Evolutionary conservation across 1,284 basidiomycete species (phyloP).

Genomic region (Thecaphora thlaspeos): DNA sequence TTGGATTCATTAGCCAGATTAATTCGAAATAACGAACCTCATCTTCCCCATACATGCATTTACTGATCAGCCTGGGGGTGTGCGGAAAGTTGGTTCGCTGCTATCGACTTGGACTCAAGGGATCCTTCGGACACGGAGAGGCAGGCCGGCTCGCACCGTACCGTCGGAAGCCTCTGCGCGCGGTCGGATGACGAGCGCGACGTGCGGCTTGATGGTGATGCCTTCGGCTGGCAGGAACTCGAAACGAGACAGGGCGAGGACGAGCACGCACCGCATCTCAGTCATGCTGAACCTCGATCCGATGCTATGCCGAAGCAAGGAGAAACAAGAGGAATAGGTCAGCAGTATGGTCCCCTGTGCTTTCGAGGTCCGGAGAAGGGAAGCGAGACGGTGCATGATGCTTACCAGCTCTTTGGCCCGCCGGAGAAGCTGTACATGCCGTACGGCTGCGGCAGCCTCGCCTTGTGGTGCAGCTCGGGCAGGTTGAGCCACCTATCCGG

Average conservation of each 20-base stretch:
- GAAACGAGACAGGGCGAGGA: slow-evolving; percentile 18
- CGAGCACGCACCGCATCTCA: slow-evolving; percentile 37
- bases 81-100: too few species aligned
- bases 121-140: slow-evolving; percentile 14
- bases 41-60: too few species aligned
- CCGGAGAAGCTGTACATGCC: slow-evolving; percentile 31
- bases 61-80: too few species aligned
- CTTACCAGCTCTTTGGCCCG: slow-evolving; percentile 37
- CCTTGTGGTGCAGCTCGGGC: slow-evolving; percentile 15
- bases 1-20: too few species aligned
- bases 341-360: too few species aligned
- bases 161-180: slow-evolving; percentile 12
- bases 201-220: slow-evolving; percentile 17
- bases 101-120: not conserved
- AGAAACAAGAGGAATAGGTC: too few species aligned
- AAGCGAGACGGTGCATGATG: not conserved
- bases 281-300: slow-evolving; percentile 36
- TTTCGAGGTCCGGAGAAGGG: too few species aligned
- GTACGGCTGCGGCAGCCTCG: slow-evolving; percentile 30
- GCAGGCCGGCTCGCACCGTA: slow-evolving; percentile 16
- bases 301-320: too few species aligned
- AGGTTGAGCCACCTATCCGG: slow-evolving; percentile 48
- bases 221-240: slow-evolving; percentile 19
- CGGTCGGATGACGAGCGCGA: slow-evolving; percentile 34
- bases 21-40: too few species aligned